Conservation (phyloP, 257 asterid genomes). For the Ajuga chamaepitys region DNA sequence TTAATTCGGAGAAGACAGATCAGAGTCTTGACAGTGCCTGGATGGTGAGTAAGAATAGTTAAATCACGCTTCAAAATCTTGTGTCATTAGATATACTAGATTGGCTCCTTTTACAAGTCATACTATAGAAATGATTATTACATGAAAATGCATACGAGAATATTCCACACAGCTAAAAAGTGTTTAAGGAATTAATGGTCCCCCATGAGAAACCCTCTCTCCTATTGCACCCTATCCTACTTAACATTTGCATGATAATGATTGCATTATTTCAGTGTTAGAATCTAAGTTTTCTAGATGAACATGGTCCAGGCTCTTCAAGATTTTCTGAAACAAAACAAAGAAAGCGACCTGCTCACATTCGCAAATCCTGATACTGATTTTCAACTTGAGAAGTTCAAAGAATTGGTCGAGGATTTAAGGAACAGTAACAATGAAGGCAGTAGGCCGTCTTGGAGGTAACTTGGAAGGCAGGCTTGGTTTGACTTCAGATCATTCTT, state of each 20-base stretch:
- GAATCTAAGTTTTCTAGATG: slow-evolving; percentile 10
- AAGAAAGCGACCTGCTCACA: slow-evolving; percentile 45
- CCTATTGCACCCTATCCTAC: slow-evolving; percentile 1
- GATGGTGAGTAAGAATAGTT: slow-evolving; percentile 46
- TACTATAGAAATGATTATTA: background rate
- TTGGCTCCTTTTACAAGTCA: background rate
- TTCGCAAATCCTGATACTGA: slow-evolving; percentile 38
- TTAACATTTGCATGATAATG: background rate
- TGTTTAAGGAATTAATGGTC: background rate
- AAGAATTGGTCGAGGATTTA: slow-evolving; percentile 63
- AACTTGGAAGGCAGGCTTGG: slow-evolving; percentile 7
- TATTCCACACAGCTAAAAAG: slow-evolving; percentile 2
- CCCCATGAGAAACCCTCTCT: background rate
- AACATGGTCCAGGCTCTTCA: slow-evolving; percentile 58
- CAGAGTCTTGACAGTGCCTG: slow-evolving; percentile 86
- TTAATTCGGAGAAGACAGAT: slow-evolving; percentile 65
- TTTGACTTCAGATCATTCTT: slow-evolving; percentile 4
- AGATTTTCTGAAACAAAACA: slow-evolving; percentile 64
- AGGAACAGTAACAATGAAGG: slow-evolving; percentile 43
- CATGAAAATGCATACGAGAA: background rate
- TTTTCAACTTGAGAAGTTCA: slow-evolving; percentile 54
- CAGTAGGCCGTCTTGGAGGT: slow-evolving; percentile 71
- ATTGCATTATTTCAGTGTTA: slow-evolving; percentile 3
- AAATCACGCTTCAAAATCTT: slow-evolving; percentile 1
- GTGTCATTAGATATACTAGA: background rate